Evolutionary conservation across 164 flowering plant genomes (phyloP).

Genomic region (Umbilicus rupestris): DNA sequence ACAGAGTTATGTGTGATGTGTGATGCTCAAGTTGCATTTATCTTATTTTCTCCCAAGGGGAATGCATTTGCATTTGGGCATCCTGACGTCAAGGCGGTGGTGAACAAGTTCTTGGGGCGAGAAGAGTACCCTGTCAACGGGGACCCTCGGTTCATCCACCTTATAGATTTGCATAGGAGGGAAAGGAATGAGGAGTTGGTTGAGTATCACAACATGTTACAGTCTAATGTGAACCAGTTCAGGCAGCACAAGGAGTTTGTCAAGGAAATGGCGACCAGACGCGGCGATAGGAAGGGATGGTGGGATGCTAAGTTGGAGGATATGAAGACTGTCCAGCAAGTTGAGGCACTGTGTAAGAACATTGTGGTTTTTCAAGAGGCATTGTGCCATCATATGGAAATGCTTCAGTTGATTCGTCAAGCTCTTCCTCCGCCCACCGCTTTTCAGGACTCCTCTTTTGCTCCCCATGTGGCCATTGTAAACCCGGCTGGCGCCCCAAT

Average conservation of each 20-base stretch:
- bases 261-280: not conserved
- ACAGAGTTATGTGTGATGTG: not conserved
- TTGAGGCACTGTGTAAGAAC: not conserved
- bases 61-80: not conserved
- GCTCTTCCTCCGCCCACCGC: not conserved
- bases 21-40: not conserved
- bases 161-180: not conserved
- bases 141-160: not conserved
- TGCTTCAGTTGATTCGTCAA: not conserved
- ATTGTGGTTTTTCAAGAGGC: not conserved
- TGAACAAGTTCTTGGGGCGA: not conserved
- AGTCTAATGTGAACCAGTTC: not conserved
- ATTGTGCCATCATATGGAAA: slow-evolving; percentile 2
- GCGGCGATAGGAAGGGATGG: not conserved
- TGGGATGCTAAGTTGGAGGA: not conserved
- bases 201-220: not conserved
- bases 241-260: not conserved
- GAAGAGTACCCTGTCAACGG: slow-evolving; percentile 3
- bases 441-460: not conserved
- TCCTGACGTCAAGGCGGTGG: not conserved
- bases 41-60: not conserved
- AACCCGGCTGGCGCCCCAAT: not conserved
- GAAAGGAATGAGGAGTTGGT: not conserved
- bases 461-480: not conserved
- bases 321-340: not conserved